These are phyloP conservation scores for Picea sitchensis DNA, from an alignment of 75 land plant genomes.

Conservation along the genomic window DNA sequence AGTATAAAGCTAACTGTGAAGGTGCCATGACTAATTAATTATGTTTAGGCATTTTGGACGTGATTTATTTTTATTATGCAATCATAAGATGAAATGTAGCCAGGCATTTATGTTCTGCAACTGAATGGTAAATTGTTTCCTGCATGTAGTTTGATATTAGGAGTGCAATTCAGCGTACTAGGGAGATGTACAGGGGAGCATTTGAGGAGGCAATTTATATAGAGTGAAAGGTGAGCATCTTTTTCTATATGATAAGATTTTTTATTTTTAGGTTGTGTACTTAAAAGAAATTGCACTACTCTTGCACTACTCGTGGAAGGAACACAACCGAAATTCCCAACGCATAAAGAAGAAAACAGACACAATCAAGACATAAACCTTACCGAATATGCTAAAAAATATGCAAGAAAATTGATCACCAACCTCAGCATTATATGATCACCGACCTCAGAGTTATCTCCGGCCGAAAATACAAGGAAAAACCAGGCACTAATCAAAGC, in stretches of 20 bases:
- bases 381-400: too few relatives aligned
- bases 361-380: too few relatives aligned
- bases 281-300: not conserved
- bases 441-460: too few relatives aligned
- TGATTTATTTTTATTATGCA: too few relatives aligned
- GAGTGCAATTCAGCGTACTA: not conserved
- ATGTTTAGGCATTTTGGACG: too few relatives aligned
- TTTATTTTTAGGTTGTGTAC: not conserved
- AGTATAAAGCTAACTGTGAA: slow-evolving; percentile 14
- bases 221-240: not conserved
- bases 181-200: not conserved
- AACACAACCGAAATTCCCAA: not conserved
- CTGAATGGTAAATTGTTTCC: not conserved
- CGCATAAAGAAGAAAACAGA: too few relatives aligned
- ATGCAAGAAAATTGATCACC: too few relatives aligned
- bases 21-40: too few relatives aligned
- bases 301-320: not conserved
- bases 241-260: not conserved
- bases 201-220: not conserved
- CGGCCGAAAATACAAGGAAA: too few relatives aligned
- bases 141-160: slow-evolving; percentile 28
- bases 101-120: not conserved
- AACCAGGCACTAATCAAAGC: too few relatives aligned
- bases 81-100: not conserved
- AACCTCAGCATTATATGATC: too few relatives aligned